Conservation (phyloP, 2,329 filamentous ascomycete genomes). For the Tricladium varicosporioides region DNA sequence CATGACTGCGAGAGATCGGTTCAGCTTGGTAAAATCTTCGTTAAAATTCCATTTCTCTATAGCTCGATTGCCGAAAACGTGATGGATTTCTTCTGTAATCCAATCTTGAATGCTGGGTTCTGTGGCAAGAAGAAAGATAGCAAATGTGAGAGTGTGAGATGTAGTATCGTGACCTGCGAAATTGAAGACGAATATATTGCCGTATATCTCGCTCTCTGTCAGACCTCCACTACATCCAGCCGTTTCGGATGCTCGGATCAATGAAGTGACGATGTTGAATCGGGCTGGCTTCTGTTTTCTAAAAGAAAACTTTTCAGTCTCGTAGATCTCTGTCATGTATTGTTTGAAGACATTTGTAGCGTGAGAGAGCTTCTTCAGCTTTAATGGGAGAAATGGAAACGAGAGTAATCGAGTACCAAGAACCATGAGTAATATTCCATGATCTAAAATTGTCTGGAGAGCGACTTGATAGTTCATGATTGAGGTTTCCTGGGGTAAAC, state of each 20-base stretch:
- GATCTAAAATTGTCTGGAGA: not conserved
- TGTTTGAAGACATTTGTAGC: too few relatives aligned
- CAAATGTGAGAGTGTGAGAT: not conserved
- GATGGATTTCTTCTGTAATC: not conserved
- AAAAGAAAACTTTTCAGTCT: too few relatives aligned
- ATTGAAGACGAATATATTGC: not conserved
- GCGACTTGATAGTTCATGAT: not conserved
- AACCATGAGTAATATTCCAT: not conserved
- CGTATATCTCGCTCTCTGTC: not conserved
- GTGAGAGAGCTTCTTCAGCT: not conserved
- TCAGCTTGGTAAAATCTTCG: not conserved
- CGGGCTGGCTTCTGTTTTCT: too few relatives aligned
- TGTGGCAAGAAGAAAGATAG: not conserved
- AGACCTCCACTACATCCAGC: not conserved
- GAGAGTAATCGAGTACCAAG: not conserved
- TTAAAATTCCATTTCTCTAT: not conserved
- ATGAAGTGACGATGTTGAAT: not conserved
- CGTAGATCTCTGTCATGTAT: too few relatives aligned
- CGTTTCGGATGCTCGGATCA: not conserved
- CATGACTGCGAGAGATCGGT: not conserved
- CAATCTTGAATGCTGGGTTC: not conserved
- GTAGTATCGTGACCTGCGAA: not conserved
- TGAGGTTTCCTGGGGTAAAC: not conserved
- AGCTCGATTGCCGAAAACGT: not conserved
- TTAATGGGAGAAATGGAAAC: not conserved